Evolutionary conservation across 1,284 basidiomycete species (phyloP).

Genomic region (Violaceomyces palustris): DNA sequence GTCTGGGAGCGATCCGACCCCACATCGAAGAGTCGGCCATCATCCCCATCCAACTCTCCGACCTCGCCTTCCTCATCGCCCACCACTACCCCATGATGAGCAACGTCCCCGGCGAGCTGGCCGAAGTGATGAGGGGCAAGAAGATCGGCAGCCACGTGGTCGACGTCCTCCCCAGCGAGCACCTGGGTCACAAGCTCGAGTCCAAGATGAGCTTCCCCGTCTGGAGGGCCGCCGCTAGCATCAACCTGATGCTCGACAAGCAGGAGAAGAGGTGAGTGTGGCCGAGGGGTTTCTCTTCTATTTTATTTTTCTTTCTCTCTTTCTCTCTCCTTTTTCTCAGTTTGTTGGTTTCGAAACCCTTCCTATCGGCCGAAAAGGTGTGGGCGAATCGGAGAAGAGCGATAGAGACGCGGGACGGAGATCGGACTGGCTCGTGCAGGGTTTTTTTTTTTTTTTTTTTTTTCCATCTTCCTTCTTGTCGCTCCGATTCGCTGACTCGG

Average conservation of each 20-base stretch:
- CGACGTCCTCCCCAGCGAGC: constrained; percentile 37
- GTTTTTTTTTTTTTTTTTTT: too few species aligned
- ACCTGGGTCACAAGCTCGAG: constrained; percentile 31
- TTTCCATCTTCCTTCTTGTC: too few species aligned
- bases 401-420: too few species aligned
- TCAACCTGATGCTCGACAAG: constrained; percentile 52
- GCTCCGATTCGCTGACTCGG: too few species aligned
- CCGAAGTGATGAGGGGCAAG: constrained; percentile 21
- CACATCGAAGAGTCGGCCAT: constrained; percentile 67
- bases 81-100: constrained; percentile 43
- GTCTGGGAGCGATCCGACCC: constrained; percentile 73
- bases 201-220: constrained; percentile 40
- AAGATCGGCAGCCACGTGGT: constrained; percentile 46
- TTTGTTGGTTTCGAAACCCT: too few species aligned
- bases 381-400: too few species aligned
- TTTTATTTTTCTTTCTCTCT: constrained; percentile 1
- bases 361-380: too few species aligned
- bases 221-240: constrained; percentile 47
- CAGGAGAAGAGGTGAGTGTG: constrained; percentile 46
- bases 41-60: constrained; percentile 61
- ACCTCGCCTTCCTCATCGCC: constrained; percentile 62
- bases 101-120: constrained; percentile 32
- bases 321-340: background rate
- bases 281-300: background rate
- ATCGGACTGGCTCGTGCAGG: too few species aligned